Evolutionary conservation across 2,329 filamentous ascomycete genomes (phyloP).

Genomic region (Monilinia vaccinii-corymbosi): DNA sequence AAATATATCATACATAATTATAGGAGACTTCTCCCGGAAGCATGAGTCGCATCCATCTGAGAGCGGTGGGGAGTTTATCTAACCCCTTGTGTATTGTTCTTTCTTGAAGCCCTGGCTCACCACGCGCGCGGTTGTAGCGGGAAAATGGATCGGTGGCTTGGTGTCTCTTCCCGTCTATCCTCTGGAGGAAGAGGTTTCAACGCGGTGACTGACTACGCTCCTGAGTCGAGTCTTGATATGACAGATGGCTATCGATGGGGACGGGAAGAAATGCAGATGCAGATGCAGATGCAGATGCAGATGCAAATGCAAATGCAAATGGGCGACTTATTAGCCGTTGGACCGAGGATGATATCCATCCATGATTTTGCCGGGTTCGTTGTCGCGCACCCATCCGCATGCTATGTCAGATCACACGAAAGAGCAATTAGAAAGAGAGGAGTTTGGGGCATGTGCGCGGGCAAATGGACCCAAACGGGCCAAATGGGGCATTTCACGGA

Average conservation of each 20-base stretch:
- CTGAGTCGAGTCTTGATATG: too few species aligned
- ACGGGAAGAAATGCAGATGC: too few species aligned
- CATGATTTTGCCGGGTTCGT: background rate
- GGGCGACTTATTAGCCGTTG: too few species aligned
- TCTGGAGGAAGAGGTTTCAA: background rate
- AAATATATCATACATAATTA: constrained; percentile 7
- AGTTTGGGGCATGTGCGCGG: constrained; percentile 2
- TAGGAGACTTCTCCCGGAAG: background rate
- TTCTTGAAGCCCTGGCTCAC: background rate
- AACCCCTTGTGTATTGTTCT: too few species aligned
- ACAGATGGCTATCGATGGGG: too few species aligned
- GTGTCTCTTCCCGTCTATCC: background rate
- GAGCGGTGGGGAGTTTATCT: constrained; percentile 9
- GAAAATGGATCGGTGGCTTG: background rate
- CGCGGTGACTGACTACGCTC: background rate
- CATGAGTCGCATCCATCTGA: background rate
- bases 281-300: too few species aligned
- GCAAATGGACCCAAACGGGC: background rate
- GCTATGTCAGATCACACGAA: constrained; percentile 5
- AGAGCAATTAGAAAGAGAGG: background rate
- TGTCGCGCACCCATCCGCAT: background rate
- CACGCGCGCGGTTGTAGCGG: constrained; percentile 6
- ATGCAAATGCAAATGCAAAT: too few species aligned
- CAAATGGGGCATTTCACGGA: background rate
- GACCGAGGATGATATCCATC: background rate